Evolutionary conservation across 1,139 yeast genomes (phyloP).

Genomic region (Tardiomyces digboiensis): DNA sequence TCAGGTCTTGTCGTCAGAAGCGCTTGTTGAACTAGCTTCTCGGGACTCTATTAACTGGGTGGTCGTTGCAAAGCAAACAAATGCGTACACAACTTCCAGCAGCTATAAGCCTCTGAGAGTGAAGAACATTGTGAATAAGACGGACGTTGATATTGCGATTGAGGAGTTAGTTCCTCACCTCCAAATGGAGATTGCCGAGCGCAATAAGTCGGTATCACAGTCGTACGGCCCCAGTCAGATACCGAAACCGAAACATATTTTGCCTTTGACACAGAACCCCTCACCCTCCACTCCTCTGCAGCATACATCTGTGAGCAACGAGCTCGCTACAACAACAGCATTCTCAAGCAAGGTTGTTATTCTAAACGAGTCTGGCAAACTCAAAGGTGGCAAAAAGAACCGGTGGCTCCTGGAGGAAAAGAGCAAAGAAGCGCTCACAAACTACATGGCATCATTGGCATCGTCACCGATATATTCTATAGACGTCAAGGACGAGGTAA

Average conservation of each 20-base stretch:
- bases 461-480: slow-evolving; percentile 64
- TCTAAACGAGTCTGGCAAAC: slow-evolving; percentile 42
- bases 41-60: slow-evolving; percentile 69
- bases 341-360: slow-evolving; percentile 14
- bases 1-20: slow-evolving; percentile 49
- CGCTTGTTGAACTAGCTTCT: slow-evolving; percentile 52
- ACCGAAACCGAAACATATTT: neutral
- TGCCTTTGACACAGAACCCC: too few species aligned
- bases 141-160: slow-evolving; percentile 62
- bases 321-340: neutral
- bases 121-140: slow-evolving; percentile 46
- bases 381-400: slow-evolving; percentile 64
- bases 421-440: slow-evolving; percentile 51
- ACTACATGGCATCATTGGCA: slow-evolving; percentile 44
- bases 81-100: slow-evolving; percentile 27
- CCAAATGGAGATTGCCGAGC: slow-evolving; percentile 32
- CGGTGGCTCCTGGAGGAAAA: slow-evolving; percentile 75
- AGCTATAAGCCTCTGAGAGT: slow-evolving; percentile 64
- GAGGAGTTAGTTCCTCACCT: slow-evolving; percentile 52
- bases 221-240: neutral
- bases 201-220: slow-evolving; percentile 6
- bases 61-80: slow-evolving; percentile 58
- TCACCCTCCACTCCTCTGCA: too few species aligned
- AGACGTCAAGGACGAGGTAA: slow-evolving; percentile 72
- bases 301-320: slow-evolving; percentile 1